Evolutionary conservation across 305 asterid species (phyloP), one percentile per base, ranked within the genome.

Genomic region (Fraxinus angustifolia): DNA sequence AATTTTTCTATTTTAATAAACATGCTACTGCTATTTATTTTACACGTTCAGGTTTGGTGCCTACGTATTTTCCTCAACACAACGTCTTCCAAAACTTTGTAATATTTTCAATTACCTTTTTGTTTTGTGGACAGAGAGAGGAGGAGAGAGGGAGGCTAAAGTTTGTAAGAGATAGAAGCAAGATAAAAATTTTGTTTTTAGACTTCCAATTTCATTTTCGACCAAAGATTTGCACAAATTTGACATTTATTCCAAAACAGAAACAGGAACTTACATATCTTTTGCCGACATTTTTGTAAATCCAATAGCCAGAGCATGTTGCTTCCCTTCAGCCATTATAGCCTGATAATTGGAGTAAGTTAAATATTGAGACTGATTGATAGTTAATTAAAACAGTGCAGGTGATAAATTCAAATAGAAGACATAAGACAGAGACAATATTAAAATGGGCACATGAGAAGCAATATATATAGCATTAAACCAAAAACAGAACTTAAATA

Each of bases 301-400:
- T 40, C 99, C 99, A 89, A 96, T 96, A 82, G 98, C 99, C 73
- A 96, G 97, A 84, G 99, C 98, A 87, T 96, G 97, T 78, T 93
- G 93, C 90, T 96, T 96, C 82, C 99, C 99, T 89, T 96, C 99
- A 81, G 99, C 98, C 98, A 95, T 95, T 89, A 95, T 94, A 82
- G 98, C 99, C 99, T 95, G 85, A 79, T 3, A 82, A 82, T 33
- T 75, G 73, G 81, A 56, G 60, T 31, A 56, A 80, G 17, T 81
- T 35, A 68, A 6, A 56, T 6, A 26, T 73, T 30, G 50, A 68
- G 30, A 68, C 19, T 56, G 60, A 70, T 42, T 56, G 58, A 60
- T 58, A 17, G 76, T 75, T 79, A 76, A 79, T 65, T 53, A 38
- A 38, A 21, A 38, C 26, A 16, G 28, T 33, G 73, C n/a, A 50